These are phyloP conservation scores for Meyerozyma carpophila DNA, from an alignment of 1,139 yeast species.

Conservation along the genomic window DNA sequence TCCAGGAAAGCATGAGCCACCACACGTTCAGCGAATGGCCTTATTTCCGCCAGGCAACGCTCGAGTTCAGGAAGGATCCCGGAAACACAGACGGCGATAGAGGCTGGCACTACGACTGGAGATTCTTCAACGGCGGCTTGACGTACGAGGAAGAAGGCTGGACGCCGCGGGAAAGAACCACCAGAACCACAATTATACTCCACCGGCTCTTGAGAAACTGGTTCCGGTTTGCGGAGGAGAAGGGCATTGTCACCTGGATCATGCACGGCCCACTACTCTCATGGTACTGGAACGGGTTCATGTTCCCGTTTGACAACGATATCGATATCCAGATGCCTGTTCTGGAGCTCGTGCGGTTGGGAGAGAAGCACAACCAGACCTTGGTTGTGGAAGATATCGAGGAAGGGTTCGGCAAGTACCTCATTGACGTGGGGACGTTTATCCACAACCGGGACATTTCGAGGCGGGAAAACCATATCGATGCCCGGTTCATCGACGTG, in stretches of 20 bases:
- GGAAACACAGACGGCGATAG: not conserved
- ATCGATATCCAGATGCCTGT: constrained; percentile 19
- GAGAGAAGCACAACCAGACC: constrained; percentile 13
- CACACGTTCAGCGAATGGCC: constrained; percentile 16
- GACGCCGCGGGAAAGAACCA: constrained; percentile 14
- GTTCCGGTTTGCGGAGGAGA: constrained; percentile 31
- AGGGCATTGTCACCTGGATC: constrained; percentile 25
- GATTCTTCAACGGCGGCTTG: constrained; percentile 14
- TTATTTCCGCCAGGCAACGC: constrained; percentile 15
- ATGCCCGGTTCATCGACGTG: constrained; percentile 16
- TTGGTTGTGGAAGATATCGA: constrained; percentile 14
- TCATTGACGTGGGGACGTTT: constrained; percentile 14
- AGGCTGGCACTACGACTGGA: constrained; percentile 14
- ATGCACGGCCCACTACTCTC: constrained; percentile 16
- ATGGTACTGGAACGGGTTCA: constrained; percentile 18
- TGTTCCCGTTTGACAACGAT: constrained; percentile 19
- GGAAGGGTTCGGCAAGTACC: constrained; percentile 9
- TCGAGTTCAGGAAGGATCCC: not conserved
- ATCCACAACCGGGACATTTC: constrained; percentile 12
- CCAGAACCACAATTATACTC: constrained; percentile 19
- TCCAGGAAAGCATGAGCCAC: constrained; percentile 14
- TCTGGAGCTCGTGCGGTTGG: constrained; percentile 12
- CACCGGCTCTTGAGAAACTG: constrained; percentile 29
- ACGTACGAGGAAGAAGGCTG: constrained; percentile 13
- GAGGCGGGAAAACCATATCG: constrained; percentile 15